Evolutionary conservation across 2,329 filamentous ascomycete genomes (phyloP).

Genomic region (Geosmithia putterillii): DNA sequence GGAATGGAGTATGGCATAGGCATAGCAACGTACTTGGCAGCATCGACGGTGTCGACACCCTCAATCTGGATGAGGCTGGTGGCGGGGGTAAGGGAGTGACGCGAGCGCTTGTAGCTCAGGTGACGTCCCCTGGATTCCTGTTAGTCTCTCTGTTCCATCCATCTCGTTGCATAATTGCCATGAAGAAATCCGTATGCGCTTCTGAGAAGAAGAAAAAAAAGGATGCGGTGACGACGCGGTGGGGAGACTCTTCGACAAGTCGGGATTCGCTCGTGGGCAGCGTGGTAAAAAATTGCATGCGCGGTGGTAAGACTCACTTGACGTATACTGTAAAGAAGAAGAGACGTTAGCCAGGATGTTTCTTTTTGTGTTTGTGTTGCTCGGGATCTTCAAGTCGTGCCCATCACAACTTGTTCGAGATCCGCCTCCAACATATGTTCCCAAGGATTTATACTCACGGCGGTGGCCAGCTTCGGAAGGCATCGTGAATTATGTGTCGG

Average conservation of each 20-base stretch:
- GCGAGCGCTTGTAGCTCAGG: constrained; percentile 93
- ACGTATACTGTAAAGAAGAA: constrained; percentile 55
- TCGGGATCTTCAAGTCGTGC: neutral
- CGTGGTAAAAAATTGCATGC: neutral
- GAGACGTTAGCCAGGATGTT: constrained; percentile 8
- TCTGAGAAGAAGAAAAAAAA: neutral
- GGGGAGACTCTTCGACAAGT: no score
- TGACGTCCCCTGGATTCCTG: constrained; percentile 68
- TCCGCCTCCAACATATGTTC: neutral
- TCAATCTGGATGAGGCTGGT: constrained; percentile 97
- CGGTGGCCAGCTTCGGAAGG: constrained; percentile 79
- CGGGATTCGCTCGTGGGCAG: neutral
- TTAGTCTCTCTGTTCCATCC: constrained; percentile 13
- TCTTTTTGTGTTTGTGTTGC: neutral
- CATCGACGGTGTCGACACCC: constrained; percentile 83
- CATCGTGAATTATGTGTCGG: constrained; percentile 55
- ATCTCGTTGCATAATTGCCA: neutral
- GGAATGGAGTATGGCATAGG: neutral
- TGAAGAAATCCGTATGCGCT: neutral
- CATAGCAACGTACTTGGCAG: constrained; percentile 58
- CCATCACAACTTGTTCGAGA: neutral
- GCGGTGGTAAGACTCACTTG: constrained; percentile 52
- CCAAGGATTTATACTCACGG: constrained; percentile 48
- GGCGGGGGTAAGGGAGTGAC: constrained; percentile 81
- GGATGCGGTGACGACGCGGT: no score